Percentiles rank a stretch among this genome's conserved stretches.
These are phyloP conservation scores for Austroboletus niveus DNA, from an alignment of 1,284 basidiomycete genomes.

Conservation along the genomic window DNA sequence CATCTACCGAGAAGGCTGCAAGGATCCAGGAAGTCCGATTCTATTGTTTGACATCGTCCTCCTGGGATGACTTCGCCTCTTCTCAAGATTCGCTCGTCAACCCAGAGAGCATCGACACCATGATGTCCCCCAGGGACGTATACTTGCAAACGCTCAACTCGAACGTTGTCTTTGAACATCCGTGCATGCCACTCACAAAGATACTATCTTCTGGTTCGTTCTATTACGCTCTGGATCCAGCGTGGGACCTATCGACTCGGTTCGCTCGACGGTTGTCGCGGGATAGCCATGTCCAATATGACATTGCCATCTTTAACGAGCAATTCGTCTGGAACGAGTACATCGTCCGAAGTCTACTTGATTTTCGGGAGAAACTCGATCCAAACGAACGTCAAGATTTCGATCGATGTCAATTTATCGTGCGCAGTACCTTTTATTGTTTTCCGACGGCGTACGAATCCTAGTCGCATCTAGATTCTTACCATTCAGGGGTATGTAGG, in stretches of 20 bases:
- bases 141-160: conserved; percentile 42
- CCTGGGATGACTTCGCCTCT: conserved; percentile 68
- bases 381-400: conserved; percentile 64
- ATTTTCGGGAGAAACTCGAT: conserved; percentile 78
- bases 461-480: conserved; percentile 54
- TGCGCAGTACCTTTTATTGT: conserved; percentile 42
- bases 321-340: conserved; percentile 89
- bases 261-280: conserved; percentile 65
- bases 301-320: conserved; percentile 71
- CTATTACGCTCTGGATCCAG: conserved; percentile 82
- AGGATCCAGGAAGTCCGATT: conserved; percentile 79
- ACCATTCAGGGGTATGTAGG: conserved; percentile 94
- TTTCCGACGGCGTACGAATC: conserved; percentile 23
- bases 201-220: conserved; percentile 92
- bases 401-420: conserved; percentile 79
- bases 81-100: conserved; percentile 48
- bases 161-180: conserved; percentile 74
- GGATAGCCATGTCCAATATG: conserved; percentile 45
- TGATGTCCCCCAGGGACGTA: conserved; percentile 44
- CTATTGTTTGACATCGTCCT: conserved; percentile 66
- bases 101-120: conserved; percentile 50
- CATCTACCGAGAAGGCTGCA: conserved; percentile 59
- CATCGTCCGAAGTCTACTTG: conserved; percentile 75
- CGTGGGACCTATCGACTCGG: conserved; percentile 88
- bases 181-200: conserved; percentile 87